Evolutionary conservation across 1,139 yeast genomes (phyloP).

Genomic region (Geotrichum carabidarum): DNA sequence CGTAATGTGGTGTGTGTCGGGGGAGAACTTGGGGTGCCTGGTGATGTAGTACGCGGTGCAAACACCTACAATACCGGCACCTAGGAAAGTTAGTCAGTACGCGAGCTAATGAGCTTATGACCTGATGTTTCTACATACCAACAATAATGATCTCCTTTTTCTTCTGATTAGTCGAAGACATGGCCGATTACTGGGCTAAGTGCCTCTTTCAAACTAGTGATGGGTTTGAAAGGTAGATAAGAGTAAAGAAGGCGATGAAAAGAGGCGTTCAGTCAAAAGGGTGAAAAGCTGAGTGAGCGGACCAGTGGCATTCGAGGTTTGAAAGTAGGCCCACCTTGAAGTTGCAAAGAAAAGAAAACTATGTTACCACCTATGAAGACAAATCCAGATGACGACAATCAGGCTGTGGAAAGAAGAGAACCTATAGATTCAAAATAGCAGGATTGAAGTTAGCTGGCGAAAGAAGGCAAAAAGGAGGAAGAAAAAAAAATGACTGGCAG

Average conservation of each 20-base stretch:
- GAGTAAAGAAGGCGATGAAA: neutral
- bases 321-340: neutral
- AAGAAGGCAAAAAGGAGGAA: neutral
- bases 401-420: neutral
- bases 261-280: neutral
- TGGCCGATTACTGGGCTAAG: neutral
- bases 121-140: constrained; percentile 27
- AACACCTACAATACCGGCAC: constrained; percentile 95
- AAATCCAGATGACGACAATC: neutral
- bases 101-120: neutral
- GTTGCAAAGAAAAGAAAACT: neutral
- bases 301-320: neutral
- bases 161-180: constrained; percentile 7
- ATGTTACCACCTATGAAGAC: neutral
- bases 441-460: neutral
- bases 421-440: neutral
- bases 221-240: neutral
- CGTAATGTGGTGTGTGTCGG: constrained; percentile 70
- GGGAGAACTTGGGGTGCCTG: constrained; percentile 72
- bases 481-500: neutral
- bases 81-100: constrained; percentile 33
- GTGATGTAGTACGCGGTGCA: constrained; percentile 89
- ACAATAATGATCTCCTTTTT: constrained; percentile 39
- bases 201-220: neutral
- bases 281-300: neutral